Conservation (phyloP, 352 stramenopile genomes). For the Globisporangium echinulatum region DNA sequence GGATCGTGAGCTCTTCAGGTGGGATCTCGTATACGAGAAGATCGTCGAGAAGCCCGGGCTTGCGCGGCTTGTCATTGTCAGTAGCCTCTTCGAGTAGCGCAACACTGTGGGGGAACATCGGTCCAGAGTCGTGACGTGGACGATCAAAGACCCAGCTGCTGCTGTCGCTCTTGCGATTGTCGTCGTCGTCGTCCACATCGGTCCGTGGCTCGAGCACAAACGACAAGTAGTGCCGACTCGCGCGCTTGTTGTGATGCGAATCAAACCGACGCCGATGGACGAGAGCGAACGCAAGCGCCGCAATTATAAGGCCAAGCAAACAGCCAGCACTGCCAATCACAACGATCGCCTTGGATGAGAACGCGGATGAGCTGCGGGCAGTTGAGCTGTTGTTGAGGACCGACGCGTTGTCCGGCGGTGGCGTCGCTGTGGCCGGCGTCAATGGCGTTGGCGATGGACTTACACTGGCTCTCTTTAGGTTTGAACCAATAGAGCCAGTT, state of each 20-base stretch:
- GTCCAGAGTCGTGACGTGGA: conserved; percentile 2
- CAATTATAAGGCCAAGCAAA: conserved; percentile 33
- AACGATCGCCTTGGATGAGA: conserved; percentile 38
- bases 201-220: conserved; percentile 21
- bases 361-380: conserved; percentile 9
- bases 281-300: conserved; percentile 27
- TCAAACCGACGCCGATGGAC: conserved; percentile 20
- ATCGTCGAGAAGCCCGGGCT: conserved; percentile 52
- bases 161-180: conserved; percentile 31
- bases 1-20: conserved; percentile 55
- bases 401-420: neutral
- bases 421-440: neutral
- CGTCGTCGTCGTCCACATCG: conserved; percentile 20
- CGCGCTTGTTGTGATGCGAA: conserved; percentile 15
- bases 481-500: too few relatives aligned
- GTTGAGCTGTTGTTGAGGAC: neutral
- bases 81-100: conserved; percentile 59
- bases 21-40: conserved; percentile 74
- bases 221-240: conserved; percentile 18
- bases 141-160: conserved; percentile 52
- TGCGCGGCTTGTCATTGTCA: conserved; percentile 17
- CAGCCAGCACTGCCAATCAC: conserved; percentile 52
- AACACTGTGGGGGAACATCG: conserved; percentile 28
- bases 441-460: neutral
- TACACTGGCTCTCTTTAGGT: too few relatives aligned